phyloP scores from a whole-genome alignment of 2,329 filamentous ascomycete species.

The Juglanconis juglandina region DNA sequence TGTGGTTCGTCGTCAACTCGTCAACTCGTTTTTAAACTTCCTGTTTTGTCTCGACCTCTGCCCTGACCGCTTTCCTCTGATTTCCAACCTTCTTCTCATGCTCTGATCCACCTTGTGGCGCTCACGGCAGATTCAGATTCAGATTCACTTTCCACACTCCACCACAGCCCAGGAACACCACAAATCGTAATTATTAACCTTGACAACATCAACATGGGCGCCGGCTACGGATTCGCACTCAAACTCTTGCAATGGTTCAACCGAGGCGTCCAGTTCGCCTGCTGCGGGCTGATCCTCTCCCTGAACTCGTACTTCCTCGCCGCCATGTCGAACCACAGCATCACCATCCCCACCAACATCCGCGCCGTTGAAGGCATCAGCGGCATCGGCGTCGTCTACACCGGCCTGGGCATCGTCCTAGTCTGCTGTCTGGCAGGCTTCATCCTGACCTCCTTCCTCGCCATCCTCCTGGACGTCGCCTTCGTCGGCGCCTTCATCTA shows the following conservation, averaged over 20 bases:
- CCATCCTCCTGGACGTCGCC: slow-evolving; percentile 70
- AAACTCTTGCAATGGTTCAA: slow-evolving; percentile 68
- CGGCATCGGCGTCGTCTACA: slow-evolving; percentile 72
- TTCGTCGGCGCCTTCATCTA: slow-evolving; percentile 79
- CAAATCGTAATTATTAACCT: no score
- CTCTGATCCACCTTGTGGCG: no score
- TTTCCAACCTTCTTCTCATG: no score
- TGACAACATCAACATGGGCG: slow-evolving; percentile 45
- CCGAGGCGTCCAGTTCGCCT: slow-evolving; percentile 70
- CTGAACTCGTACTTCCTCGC: slow-evolving; percentile 85
- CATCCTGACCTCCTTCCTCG: slow-evolving; percentile 67
- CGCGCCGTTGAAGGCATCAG: slow-evolving; percentile 77
- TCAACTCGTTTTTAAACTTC: no score
- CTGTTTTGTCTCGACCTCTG: no score
- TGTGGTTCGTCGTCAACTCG: no score
- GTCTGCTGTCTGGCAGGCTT: slow-evolving; percentile 78
- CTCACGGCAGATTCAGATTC: no score
- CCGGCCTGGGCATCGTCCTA: slow-evolving; percentile 66
- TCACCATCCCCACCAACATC: slow-evolving; percentile 60
- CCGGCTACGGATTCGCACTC: slow-evolving; percentile 57
- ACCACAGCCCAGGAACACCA: no score
- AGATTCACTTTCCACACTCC: no score
- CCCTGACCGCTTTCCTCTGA: no score
- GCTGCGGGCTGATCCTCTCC: slow-evolving; percentile 68
- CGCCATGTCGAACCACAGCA: slow-evolving; percentile 61